Evolutionary conservation across 495 filamentous ascomycete genomes (phyloP).

Genomic region (Neurospora sp.): DNA sequence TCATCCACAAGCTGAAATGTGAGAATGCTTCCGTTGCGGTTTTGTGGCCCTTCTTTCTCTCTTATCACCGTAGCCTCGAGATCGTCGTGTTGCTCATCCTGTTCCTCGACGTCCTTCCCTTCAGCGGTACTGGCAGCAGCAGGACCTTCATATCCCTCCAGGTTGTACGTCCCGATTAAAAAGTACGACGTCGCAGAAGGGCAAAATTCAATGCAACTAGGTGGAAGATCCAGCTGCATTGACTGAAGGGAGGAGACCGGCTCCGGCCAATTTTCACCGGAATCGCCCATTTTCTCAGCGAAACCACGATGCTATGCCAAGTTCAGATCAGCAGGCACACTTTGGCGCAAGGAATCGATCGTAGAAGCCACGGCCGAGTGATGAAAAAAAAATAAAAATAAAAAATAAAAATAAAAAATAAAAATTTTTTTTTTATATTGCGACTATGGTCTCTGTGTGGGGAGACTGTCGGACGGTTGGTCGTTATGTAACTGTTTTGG

Average conservation of each 20-base stretch:
- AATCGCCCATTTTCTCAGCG: background rate
- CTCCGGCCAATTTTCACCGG: constrained; percentile 1
- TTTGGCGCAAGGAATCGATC: background rate
- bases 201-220: constrained; percentile 79
- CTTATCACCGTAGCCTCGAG: constrained; percentile 2
- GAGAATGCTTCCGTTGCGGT: constrained; percentile 62
- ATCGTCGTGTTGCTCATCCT: constrained; percentile 23
- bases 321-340: background rate
- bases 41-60: constrained; percentile 32
- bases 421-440: background rate
- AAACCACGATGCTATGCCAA: background rate
- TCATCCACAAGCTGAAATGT: constrained; percentile 47
- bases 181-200: constrained; percentile 55
- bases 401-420: background rate
- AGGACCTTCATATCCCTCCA: constrained; percentile 42
- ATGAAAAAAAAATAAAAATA: background rate
- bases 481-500: background rate
- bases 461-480: background rate
- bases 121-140: background rate
- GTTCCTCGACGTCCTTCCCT: constrained; percentile 19
- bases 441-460: background rate
- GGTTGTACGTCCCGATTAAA: constrained; percentile 77
- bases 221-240: constrained; percentile 50
- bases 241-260: constrained; percentile 26
- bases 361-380: background rate